Base-by-base conservation (phyloP, 2,329 filamentous ascomycete genomes). In the Escovopsis sp. region DNA sequence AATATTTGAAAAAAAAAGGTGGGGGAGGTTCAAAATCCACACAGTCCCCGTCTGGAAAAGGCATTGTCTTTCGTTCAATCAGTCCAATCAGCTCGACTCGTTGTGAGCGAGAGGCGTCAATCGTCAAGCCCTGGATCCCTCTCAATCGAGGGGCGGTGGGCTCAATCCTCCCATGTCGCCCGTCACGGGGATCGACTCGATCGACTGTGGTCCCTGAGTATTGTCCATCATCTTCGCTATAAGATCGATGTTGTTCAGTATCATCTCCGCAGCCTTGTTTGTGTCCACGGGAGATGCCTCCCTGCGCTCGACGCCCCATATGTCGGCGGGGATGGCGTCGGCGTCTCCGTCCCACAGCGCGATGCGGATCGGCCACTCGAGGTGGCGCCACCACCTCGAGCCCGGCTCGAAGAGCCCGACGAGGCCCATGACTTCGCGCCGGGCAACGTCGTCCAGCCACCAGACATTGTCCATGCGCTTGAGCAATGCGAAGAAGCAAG, bases 371-470 rank as follows among this genome's bases (percentile, higher is more conserved):
- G 74, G 73, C 74, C 74, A 78, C 50, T 77, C 72, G 6, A 78
- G 62, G 48, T 76, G 72, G 32, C 69, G 66, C 74, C 73, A 77
- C 74, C 74, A 78, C 41, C 66, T 63, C 26, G 72, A 75, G 39
- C 73, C 70, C 2, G 68, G 65, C 51, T 75, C 70, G 53, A 78
- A 77, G 33, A 77, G 58, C 33, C 68, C 69, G 18, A 76, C 68
- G 23, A 82, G 68, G 18, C 79, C 77, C 54, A 75, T 71, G 12
- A 85, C 73, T 51, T 85, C 75, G 43, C 75, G 70, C 12, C 72
- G 69, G 7, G 78, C 72, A 52, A 82, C 78, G 34, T 80, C 77
- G 18, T 76, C 69, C 26, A 84, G 62, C 80, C 81, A 85, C 81
- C 81, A 85, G 12, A 77, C 63, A 12, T 66, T 58, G 46, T 80